These are phyloP conservation scores for Lactarius evosmus DNA, from an alignment of 768 basidiomycete genomes.

Conservation along the genomic window DNA sequence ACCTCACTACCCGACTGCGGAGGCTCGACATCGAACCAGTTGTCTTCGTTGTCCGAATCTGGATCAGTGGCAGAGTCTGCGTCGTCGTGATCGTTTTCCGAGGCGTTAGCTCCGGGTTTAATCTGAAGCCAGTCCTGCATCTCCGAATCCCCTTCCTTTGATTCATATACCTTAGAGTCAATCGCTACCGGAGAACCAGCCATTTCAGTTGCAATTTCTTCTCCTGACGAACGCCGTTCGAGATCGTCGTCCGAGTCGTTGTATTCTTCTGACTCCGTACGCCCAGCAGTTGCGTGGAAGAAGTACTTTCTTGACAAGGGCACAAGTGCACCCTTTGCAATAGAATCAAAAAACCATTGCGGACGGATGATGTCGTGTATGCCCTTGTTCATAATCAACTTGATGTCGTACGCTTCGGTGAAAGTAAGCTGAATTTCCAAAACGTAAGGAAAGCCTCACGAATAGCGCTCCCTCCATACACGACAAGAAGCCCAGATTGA, in stretches of 20 bases:
- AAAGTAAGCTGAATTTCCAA: background rate
- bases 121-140: conserved; percentile 30
- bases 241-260: conserved; percentile 23
- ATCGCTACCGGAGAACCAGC: background rate
- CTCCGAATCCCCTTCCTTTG: conserved; percentile 37
- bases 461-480: conserved; percentile 67
- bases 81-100: conserved; percentile 33
- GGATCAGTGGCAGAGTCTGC: conserved; percentile 56
- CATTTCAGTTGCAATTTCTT: background rate
- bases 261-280: conserved; percentile 53
- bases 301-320: conserved; percentile 78
- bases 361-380: conserved; percentile 73
- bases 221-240: background rate
- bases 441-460: conserved; percentile 44
- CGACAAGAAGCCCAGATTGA: conserved; percentile 51
- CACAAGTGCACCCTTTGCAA: conserved; percentile 51
- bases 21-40: conserved; percentile 38
- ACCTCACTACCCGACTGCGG: conserved; percentile 14
- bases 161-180: conserved; percentile 8
- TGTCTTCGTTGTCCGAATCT: conserved; percentile 64
- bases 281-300: conserved; percentile 62
- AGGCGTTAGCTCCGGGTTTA: conserved; percentile 33
- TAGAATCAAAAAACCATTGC: conserved; percentile 77
- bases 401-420: conserved; percentile 64
- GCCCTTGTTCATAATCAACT: conserved; percentile 65